Evolutionary conservation across 1,284 basidiomycete genomes (phyloP).

Genomic region (Garcileccinum viscosum): DNA sequence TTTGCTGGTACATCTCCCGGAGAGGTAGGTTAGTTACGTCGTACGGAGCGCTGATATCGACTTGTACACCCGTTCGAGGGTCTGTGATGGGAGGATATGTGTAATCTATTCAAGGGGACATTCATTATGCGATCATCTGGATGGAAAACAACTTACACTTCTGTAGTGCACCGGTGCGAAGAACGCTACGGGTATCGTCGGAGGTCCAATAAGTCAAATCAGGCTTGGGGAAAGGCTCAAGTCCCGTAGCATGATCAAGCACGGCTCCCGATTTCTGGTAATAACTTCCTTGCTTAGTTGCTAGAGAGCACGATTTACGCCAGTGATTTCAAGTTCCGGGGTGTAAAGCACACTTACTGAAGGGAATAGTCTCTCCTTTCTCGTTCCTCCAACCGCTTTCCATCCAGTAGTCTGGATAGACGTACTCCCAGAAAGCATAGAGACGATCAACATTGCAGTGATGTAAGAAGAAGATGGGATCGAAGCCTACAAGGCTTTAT

Average conservation of each 20-base stretch:
- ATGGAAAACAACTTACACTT: slow-evolving; percentile 10
- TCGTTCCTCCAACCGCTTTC: slow-evolving; percentile 17
- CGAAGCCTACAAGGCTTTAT: slow-evolving; percentile 10
- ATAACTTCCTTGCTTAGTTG: slow-evolving; percentile 2
- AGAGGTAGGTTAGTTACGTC: slow-evolving; percentile 8
- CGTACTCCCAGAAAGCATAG: slow-evolving; percentile 28
- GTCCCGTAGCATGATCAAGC: slow-evolving; percentile 2
- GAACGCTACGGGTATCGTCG: slow-evolving; percentile 11
- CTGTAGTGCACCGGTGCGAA: not conserved
- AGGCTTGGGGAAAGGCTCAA: slow-evolving; percentile 16
- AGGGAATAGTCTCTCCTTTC: slow-evolving; percentile 5
- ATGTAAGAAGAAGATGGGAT: slow-evolving; percentile 25
- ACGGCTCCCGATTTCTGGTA: not conserved
- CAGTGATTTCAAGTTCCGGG: not conserved
- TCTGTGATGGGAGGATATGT: slow-evolving; percentile 26
- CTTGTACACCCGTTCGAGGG: not conserved
- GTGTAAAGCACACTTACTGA: slow-evolving; percentile 10
- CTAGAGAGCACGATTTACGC: not conserved
- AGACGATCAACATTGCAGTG: slow-evolving; percentile 27
- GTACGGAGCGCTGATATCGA: slow-evolving; percentile 22
- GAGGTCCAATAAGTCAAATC: slow-evolving; percentile 16
- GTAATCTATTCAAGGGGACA: slow-evolving; percentile 16
- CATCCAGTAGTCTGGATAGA: slow-evolving; percentile 24
- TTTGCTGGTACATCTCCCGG: slow-evolving; percentile 17
- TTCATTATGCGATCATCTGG: not conserved